Conservation (phyloP, 768 basidiomycete species). For the Amanita muscaria region DNA sequence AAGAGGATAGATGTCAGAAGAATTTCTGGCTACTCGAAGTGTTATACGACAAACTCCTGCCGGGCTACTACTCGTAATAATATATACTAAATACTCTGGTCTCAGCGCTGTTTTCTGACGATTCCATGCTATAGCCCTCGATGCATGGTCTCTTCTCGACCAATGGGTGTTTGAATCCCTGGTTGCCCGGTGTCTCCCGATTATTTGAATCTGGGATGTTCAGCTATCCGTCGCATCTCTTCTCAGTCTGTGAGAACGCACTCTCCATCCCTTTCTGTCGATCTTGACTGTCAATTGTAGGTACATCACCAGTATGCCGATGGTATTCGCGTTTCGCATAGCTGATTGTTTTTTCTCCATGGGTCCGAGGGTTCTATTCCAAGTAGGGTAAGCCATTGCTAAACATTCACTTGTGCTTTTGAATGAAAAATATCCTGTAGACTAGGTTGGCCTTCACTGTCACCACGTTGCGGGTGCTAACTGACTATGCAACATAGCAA, state of each 20-base stretch:
- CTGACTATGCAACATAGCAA: constrained; percentile 43
- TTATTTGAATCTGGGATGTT: constrained; percentile 84
- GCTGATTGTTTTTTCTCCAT: constrained; percentile 98
- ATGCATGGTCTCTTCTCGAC: constrained; percentile 98
- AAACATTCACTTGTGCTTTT: background rate
- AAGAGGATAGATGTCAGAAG: constrained; percentile 99
- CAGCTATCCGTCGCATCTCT: constrained; percentile 94
- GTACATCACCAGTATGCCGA: constrained; percentile 90
- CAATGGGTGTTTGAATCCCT: constrained; percentile 96
- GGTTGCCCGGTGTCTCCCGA: constrained; percentile 80
- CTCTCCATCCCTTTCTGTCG: background rate
- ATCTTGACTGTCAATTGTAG: constrained; percentile 23
- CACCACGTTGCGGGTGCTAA: constrained; percentile 4
- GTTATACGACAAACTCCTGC: constrained; percentile 87
- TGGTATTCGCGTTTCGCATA: constrained; percentile 96
- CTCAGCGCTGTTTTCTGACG: background rate
- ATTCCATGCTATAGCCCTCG: constrained; percentile 55
- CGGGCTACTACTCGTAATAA: constrained; percentile 98
- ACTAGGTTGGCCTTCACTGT: constrained; percentile 38
- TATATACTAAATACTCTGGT: constrained; percentile 13
- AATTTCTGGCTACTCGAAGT: constrained; percentile 95
- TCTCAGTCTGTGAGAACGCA: constrained; percentile 70
- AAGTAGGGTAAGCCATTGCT: constrained; percentile 72
- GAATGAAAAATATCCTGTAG: constrained; percentile 25
- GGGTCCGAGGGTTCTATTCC: constrained; percentile 98